Conservation (phyloP, 208 protist species). For the Crithidia mellificae region DNA sequence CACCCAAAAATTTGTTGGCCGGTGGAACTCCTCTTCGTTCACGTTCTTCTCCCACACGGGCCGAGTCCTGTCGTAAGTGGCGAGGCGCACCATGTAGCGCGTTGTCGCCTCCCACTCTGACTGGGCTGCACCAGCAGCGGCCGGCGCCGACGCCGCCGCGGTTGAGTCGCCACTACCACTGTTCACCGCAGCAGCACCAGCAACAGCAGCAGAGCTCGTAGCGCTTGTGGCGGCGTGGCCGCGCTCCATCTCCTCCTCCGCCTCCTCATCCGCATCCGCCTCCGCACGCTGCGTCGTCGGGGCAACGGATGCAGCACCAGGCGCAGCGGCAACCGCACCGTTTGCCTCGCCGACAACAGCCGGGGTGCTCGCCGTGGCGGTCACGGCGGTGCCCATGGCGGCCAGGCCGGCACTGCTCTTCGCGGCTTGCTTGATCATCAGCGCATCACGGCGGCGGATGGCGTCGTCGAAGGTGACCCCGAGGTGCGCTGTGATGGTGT, state of each 20-base stretch:
- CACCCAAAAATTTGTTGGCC: constrained; percentile 71
- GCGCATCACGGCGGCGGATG: constrained; percentile 69
- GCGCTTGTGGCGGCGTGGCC: neutral
- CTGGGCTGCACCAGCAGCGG: neutral
- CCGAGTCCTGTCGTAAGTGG: constrained; percentile 53
- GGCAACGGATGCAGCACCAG: too few relatives aligned
- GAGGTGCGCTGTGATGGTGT: constrained; percentile 70
- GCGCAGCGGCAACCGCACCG: neutral
- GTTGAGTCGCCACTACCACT: neutral
- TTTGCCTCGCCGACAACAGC: too few relatives aligned
- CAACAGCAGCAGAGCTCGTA: too few relatives aligned
- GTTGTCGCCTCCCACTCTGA: constrained; percentile 56
- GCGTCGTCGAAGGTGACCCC: constrained; percentile 73
- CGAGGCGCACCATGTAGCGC: constrained; percentile 48
- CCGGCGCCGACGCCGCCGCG: neutral
- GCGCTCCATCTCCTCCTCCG: constrained; percentile 6
- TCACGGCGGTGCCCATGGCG: too few relatives aligned
- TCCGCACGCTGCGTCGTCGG: constrained; percentile 35
- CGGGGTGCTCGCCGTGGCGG: too few relatives aligned
- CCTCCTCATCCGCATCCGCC: constrained; percentile 32
- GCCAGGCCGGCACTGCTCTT: too few relatives aligned
- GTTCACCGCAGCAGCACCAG: too few relatives aligned
- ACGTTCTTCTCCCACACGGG: constrained; percentile 75
- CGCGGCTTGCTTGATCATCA: constrained; percentile 75
- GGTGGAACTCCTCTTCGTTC: constrained; percentile 43